Evolutionary conservation across 2,329 filamentous ascomycete genomes (phyloP).

Genomic region (Trichothecium roseum): DNA sequence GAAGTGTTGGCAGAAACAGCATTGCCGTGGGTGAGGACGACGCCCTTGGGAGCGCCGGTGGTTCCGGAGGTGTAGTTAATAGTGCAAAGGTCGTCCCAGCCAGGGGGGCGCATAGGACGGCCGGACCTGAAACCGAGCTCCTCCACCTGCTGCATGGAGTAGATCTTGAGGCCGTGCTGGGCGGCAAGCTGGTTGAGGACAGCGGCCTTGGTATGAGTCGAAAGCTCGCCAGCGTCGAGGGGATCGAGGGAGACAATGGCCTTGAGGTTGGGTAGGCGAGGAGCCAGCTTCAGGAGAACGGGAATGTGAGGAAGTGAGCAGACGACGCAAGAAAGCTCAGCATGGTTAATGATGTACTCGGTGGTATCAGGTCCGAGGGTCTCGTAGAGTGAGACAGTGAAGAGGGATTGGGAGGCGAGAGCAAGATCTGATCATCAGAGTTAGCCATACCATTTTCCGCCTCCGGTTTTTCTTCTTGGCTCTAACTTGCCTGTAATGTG

Average conservation of each 20-base stretch:
- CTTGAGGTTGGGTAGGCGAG: constrained; percentile 72
- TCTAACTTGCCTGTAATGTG: constrained; percentile 56
- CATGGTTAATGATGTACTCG: constrained; percentile 93
- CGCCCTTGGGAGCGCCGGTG: constrained; percentile 73
- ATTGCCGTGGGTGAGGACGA: constrained; percentile 71
- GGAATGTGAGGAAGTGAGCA: constrained; percentile 75
- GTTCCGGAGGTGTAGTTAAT: constrained; percentile 89
- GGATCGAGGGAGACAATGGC: constrained; percentile 80
- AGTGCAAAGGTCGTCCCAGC: constrained; percentile 68
- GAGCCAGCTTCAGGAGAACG: constrained; percentile 65
- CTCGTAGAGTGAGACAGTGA: constrained; percentile 89
- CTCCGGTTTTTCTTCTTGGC: not conserved
- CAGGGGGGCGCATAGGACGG: constrained; percentile 60
- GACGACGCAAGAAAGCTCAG: constrained; percentile 63
- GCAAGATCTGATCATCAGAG: constrained; percentile 55
- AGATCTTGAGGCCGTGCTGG: constrained; percentile 66
- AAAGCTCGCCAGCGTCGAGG: constrained; percentile 66
- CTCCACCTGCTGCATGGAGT: constrained; percentile 74
- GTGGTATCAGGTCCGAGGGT: constrained; percentile 84
- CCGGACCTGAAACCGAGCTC: constrained; percentile 63
- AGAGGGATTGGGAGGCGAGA: constrained; percentile 78
- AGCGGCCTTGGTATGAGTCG: constrained; percentile 67
- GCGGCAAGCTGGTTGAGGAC: constrained; percentile 67
- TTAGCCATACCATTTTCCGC: not conserved
- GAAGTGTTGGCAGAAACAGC: constrained; percentile 63